Percentiles rank a stretch among this genome's conserved stretches.
phyloP scores from a whole-genome alignment of 495 filamentous ascomycete species.

The Trypethelium eluteriae region DNA sequence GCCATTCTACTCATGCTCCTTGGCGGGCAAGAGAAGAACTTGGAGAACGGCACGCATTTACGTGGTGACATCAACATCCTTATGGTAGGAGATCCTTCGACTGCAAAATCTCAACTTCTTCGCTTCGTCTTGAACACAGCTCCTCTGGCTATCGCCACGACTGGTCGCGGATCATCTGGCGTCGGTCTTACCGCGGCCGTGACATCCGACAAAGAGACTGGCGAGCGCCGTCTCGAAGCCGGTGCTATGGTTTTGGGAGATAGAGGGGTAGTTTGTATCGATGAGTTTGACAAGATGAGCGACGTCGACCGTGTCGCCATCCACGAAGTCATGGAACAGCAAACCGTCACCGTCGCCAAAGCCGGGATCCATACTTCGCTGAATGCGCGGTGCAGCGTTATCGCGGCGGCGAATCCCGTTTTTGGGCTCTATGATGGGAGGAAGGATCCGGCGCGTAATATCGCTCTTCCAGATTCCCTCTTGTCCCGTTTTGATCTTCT shows the following conservation, averaged over 20 bases:
- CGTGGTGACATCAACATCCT: slow-evolving; percentile 98
- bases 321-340: slow-evolving; percentile 99
- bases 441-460: slow-evolving; percentile 98
- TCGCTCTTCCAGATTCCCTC: slow-evolving; percentile 92
- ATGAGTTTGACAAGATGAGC: slow-evolving; percentile 99
- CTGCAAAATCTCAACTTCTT: slow-evolving; percentile 94
- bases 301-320: slow-evolving; percentile 97
- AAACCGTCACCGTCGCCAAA: slow-evolving; percentile 98
- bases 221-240: slow-evolving; percentile 87
- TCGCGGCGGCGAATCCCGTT: slow-evolving; percentile 94
- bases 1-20: slow-evolving; percentile 94
- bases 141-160: slow-evolving; percentile 93
- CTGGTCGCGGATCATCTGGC: slow-evolving; percentile 91
- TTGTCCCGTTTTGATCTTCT: slow-evolving; percentile 98
- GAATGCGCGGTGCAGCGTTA: slow-evolving; percentile 93
- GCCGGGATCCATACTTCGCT: slow-evolving; percentile 97
- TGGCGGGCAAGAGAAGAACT: slow-evolving; percentile 97
- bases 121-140: slow-evolving; percentile 98
- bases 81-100: slow-evolving; percentile 99
- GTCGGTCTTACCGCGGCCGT: slow-evolving; percentile 98
- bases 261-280: slow-evolving; percentile 95
- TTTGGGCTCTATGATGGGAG: slow-evolving; percentile 98
- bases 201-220: slow-evolving; percentile 94
- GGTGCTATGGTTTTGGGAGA: slow-evolving; percentile 99
- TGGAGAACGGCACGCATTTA: slow-evolving; percentile 96